Evolutionary conservation across 345 rosid genomes (phyloP), one percentile per base, ranked within the genome.

Genomic region (Cochlearia excelsa): DNA sequence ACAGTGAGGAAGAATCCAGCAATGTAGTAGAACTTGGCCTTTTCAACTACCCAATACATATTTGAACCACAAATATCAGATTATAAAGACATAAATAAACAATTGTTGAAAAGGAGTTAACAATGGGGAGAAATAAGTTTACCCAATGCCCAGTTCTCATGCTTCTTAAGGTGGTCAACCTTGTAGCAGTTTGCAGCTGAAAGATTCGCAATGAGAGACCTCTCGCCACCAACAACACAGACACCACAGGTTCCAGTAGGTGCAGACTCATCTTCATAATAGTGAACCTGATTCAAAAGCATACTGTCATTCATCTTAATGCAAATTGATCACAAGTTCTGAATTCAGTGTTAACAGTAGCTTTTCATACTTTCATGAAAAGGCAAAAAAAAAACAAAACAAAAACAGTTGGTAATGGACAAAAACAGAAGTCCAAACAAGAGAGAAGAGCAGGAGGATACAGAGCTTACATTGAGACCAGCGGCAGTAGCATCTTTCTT

Each of bases 1-100:
- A 92, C 98, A 0, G 98, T 92, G 37, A 92, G 88, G 77, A 92
- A 88, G 79, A 88, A 92, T 35, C 96, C 98, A 68, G 97, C 98
- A 63, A 88, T 86, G 73, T 92, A 84, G 79, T 58, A 78, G 64
- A 80, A 92, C 51, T 86, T 86, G 68, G 97, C 98, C 80, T 84
- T 84, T 73, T 88, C 97, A 79, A 88, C 97, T 92, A 79, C 23
- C 23, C 23, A 16, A 16, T 16, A 16, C 26, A 0, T 46, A 49
- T 16, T 16, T 16, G 23, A 44, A 47, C 9, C 27, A 54, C 3
- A 8, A 29, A 37, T 30, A 23, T 69, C 46, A 69, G 51, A 28
- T 26, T 27, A 54, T 8, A 29, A 57, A 39, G 26, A 16, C 23
- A 16, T 16, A 10, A 26, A 38, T 2, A 57, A 35, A 49, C 23